Base-by-base conservation (phyloP, 2,329 filamentous ascomycete species). In the Dendrostoma leiphaemia region DNA sequence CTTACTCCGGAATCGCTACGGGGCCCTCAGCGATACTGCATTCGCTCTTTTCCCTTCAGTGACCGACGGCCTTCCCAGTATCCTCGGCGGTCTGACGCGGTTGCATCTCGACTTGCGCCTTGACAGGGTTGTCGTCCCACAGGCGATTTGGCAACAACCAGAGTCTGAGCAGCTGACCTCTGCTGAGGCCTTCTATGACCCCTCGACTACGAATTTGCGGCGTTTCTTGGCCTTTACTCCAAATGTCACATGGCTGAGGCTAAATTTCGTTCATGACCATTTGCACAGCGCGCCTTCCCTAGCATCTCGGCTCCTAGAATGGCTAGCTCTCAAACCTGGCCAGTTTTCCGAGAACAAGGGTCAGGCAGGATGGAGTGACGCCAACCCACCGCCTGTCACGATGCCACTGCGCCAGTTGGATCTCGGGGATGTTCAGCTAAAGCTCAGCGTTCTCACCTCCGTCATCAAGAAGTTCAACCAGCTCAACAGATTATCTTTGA, bases 241-340 rank as follows among this genome's bases (percentile, higher is more conserved):
- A 3, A 77, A 78, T 17, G 56, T 86, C 6, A 71, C 71, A 28
- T 76, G 81, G 60, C 68, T 86, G 5, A 74, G 82, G 3, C 62
- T 85, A 40, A 85, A 84, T 60, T 77, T 80, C 28, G 59, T 62
- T 12, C 9, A 31, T 7, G 54, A 48, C 15, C 4, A 4, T 4
- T 13, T 35, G 4, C 15, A 19, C 31, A 47, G 29, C 7, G 21
- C 54, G 0, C 17, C 51, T 4, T 17, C 52, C 4, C 51, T 61
- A 3, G 51, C 63, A 2, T 59, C 64, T 0, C 60, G 64, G 1
- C 59, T 81, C 10, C 53, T 81, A 3, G 26, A 60, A 12, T 81
- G 69, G 75, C 63, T 78, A 9, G 67, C 62, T 4, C 28, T 44
- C 60, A 54, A 29, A 62, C 49, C 38, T n/a, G 19, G 50, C 37